Conservation (phyloP, 306 rosid species). For the Castanea crenata region DNA sequence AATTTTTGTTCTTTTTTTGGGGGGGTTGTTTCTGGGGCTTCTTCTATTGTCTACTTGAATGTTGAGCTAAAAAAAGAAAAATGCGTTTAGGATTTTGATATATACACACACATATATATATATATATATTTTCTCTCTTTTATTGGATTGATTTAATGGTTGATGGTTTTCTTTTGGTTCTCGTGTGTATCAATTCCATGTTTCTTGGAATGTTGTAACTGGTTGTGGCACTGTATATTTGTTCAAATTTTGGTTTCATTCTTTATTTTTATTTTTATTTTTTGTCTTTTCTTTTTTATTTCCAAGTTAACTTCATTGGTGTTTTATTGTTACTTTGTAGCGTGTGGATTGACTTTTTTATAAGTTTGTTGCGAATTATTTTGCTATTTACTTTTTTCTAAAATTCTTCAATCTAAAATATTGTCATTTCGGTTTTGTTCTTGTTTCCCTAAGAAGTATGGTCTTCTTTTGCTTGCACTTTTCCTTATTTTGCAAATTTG, state of each 20-base stretch:
- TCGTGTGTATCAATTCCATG: neutral
- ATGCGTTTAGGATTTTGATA: neutral
- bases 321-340: neutral
- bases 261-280: neutral
- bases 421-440: slow-evolving; percentile 9
- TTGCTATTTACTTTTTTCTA: neutral
- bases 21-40: neutral
- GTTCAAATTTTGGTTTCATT: neutral
- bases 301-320: neutral
- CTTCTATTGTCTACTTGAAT: neutral
- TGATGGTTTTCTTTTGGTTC: neutral
- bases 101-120: neutral
- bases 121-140: neutral
- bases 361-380: neutral
- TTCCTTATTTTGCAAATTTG: neutral
- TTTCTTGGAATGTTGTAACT: neutral
- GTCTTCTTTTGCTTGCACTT: neutral
- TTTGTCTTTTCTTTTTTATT: neutral
- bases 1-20: neutral
- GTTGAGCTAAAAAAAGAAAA: neutral
- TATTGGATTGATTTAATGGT: neutral
- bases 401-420: neutral
- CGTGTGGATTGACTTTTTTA: neutral
- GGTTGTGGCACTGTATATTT: neutral
- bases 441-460: neutral